A percentile compares a stretch with the other conserved stretches of the same genome.
These are phyloP conservation scores for Tuctoria greenei DNA, from an alignment of 176 grass and related monocot genomes.

Conservation along the genomic window DNA sequence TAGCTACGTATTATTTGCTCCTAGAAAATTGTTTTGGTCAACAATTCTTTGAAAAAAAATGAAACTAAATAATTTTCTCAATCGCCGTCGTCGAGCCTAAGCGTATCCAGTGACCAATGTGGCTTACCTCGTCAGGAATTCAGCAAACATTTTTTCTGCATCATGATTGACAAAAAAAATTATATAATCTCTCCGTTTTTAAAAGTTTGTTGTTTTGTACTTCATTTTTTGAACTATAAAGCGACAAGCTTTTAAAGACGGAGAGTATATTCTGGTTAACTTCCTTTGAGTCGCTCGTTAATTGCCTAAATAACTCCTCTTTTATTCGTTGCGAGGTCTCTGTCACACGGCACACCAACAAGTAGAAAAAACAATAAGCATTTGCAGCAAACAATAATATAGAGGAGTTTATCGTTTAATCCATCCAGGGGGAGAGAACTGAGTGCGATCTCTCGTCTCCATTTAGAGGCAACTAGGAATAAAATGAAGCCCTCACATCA, in stretches of 20 bases:
- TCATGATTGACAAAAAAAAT: too few species aligned
- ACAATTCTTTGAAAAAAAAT: too few species aligned
- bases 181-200: too few species aligned
- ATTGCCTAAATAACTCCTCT: background rate
- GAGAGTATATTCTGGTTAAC: too few species aligned
- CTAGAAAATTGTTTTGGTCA: too few species aligned
- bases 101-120: background rate
- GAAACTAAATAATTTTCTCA: too few species aligned
- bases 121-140: too few species aligned
- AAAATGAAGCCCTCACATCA: background rate
- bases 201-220: too few species aligned
- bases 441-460: background rate
- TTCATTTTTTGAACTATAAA: too few species aligned
- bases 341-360: too few species aligned
- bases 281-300: background rate
- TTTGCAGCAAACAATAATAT: background rate
- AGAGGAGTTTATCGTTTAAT: background rate
- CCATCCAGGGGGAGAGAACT: background rate
- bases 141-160: too few species aligned
- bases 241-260: background rate
- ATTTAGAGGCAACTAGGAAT: conserved; percentile 17
- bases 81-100: background rate
- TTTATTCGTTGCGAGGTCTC: conserved; percentile 20
- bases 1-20: too few species aligned
- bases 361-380: background rate